Conservation (phyloP, 164 flowering plant species). For the Cinnamomum chago region DNA sequence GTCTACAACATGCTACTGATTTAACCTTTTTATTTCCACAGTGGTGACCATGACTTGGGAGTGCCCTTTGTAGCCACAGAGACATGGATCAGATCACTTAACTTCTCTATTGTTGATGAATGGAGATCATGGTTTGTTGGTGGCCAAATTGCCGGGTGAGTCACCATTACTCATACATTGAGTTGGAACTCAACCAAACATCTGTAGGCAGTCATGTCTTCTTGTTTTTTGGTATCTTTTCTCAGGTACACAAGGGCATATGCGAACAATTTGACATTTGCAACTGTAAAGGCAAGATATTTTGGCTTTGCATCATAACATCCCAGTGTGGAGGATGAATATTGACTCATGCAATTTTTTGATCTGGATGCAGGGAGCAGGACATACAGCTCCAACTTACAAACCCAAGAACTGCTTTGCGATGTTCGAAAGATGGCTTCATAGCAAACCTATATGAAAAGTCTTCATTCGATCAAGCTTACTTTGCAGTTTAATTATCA, state of each 20-base stretch:
- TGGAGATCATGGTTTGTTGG: constrained; percentile 53
- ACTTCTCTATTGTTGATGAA: constrained; percentile 42
- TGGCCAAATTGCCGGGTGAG: constrained; percentile 58
- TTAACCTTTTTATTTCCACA: constrained; percentile 4
- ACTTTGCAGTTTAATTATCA: too few relatives aligned
- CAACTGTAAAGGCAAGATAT: constrained; percentile 33
- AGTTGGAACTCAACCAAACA: not conserved
- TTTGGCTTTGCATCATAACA: not conserved
- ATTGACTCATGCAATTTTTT: not conserved
- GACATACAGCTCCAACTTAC: constrained; percentile 20
- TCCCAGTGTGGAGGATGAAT: too few relatives aligned
- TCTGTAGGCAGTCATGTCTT: not conserved
- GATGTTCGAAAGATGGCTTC: constrained; percentile 16
- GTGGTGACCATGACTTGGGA: constrained; percentile 57
- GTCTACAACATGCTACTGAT: not conserved
- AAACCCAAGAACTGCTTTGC: constrained; percentile 16
- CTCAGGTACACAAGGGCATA: constrained; percentile 32
- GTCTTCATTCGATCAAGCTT: too few relatives aligned
- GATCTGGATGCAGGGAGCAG: constrained; percentile 14
- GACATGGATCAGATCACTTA: constrained; percentile 48
- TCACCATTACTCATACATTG: not conserved
- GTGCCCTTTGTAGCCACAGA: constrained; percentile 38
- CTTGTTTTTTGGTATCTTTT: not conserved
- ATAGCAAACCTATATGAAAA: constrained; percentile 5
- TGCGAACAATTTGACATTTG: constrained; percentile 27